These are phyloP conservation scores for Globomyces pollinis-pini DNA, from an alignment of 192 early-diverging fungal species.

Conservation along the genomic window DNA sequence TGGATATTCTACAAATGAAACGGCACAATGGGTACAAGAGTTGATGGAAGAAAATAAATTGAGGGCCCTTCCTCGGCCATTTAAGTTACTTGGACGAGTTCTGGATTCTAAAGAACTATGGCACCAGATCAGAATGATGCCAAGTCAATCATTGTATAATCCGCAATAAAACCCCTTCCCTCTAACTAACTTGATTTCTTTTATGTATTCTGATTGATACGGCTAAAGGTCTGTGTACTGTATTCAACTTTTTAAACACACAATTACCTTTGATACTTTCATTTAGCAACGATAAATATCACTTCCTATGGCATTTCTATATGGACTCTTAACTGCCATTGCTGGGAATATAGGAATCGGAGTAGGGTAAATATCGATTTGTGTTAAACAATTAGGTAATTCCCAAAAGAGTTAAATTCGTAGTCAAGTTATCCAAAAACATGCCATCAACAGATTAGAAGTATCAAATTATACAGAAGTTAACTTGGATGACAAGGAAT, in stretches of 20 bases:
- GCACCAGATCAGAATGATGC: slow-evolving; percentile 24
- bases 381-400: neutral
- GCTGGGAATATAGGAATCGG: neutral
- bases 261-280: too few species aligned
- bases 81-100: slow-evolving; percentile 14
- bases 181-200: too few species aligned
- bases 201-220: too few species aligned
- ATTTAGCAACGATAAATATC: too few species aligned
- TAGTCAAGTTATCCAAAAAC: slow-evolving; percentile 5
- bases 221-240: too few species aligned
- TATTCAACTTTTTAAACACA: too few species aligned
- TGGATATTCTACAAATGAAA: neutral
- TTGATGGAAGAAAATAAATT: slow-evolving; percentile 19
- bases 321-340: too few species aligned
- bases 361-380: neutral
- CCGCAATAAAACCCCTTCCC: slow-evolving; percentile 1
- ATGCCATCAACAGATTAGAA: neutral
- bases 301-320: too few species aligned
- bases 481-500: neutral
- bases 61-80: slow-evolving; percentile 27
- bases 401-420: neutral
- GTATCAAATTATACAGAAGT: neutral
- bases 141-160: neutral
- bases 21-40: slow-evolving; percentile 28
- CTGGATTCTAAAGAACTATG: slow-evolving; percentile 38